A percentile compares a stretch with the other conserved stretches of the same genome.
Evolutionary conservation across 2,329 filamentous ascomycete species (phyloP).

Genomic region (Drechslera avenae): DNA sequence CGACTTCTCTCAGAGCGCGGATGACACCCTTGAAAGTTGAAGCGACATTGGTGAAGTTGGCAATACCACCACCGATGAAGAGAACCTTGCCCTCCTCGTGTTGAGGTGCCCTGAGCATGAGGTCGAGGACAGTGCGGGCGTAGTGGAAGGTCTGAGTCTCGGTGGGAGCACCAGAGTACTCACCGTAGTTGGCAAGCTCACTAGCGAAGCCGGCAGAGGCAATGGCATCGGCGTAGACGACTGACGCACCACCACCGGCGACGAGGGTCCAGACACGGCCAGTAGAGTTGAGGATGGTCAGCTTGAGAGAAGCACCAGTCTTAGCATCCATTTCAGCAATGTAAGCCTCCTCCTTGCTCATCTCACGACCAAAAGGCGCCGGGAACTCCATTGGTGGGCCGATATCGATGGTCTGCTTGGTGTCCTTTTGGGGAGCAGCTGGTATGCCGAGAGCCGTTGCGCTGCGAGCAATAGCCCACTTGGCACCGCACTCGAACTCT

Average conservation of each 20-base stretch:
- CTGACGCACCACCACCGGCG: constrained; percentile 98
- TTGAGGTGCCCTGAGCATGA: constrained; percentile 91
- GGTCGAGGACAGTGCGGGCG: constrained; percentile 92
- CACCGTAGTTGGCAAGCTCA: constrained; percentile 98
- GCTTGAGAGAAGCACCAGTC: constrained; percentile 98
- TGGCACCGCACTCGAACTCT: constrained; percentile 98
- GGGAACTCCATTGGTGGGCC: constrained; percentile 99
- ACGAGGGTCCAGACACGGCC: constrained; percentile 98
- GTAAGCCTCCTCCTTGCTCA: constrained; percentile 99
- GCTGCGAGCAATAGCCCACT: constrained; percentile 96
- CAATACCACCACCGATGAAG: constrained; percentile 99
- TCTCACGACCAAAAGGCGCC: constrained; percentile 96
- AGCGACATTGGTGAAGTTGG: constrained; percentile 99
- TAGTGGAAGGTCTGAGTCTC: constrained; percentile 99
- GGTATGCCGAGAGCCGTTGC: constrained; percentile 86
- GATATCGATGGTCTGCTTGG: constrained; percentile 91
- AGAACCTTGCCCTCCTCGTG: constrained; percentile 93
- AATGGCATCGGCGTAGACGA: constrained; percentile 98
- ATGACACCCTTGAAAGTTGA: constrained; percentile 99
- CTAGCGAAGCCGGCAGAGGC: constrained; percentile 93
- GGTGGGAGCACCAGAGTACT: constrained; percentile 98
- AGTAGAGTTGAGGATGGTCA: constrained; percentile 89
- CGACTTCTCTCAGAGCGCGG: constrained; percentile 88
- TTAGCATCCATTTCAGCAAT: constrained; percentile 98
- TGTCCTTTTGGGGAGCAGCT: constrained; percentile 62